A percentile compares a stretch with the other conserved stretches of the same genome.
Conservation (phyloP, 768 basidiomycete species). For the Psilocybe cubensis region DNA sequence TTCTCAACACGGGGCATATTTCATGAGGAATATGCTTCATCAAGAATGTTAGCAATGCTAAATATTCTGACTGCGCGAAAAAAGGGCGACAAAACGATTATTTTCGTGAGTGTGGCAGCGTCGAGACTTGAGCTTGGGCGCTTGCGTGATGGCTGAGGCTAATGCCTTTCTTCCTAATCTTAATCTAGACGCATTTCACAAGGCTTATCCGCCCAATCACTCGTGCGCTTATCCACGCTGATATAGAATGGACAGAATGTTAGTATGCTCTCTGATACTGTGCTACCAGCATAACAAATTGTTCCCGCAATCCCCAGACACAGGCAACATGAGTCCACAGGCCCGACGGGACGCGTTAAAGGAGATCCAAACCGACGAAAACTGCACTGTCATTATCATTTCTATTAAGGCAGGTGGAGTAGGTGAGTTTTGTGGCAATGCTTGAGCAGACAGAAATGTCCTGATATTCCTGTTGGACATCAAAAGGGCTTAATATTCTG, state of each 20-base stretch:
- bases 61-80: conserved; percentile 1
- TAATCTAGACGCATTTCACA: conserved; percentile 17
- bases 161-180: not conserved
- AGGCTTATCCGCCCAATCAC: conserved; percentile 9
- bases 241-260: conserved; percentile 13
- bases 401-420: conserved; percentile 19
- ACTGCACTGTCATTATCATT: conserved; percentile 17
- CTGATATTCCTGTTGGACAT: not conserved
- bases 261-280: not conserved
- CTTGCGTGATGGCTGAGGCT: not conserved
- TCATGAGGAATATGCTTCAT: conserved; percentile 4
- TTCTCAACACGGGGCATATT: not conserved
- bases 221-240: conserved; percentile 1
- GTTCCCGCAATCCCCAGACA: conserved; percentile 3
- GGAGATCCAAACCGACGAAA: conserved; percentile 8
- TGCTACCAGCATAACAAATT: not conserved
- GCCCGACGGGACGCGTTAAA: conserved; percentile 7
- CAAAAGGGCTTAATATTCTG: conserved; percentile 22
- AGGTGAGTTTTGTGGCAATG: not conserved
- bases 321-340: conserved; percentile 11
- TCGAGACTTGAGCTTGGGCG: not conserved
- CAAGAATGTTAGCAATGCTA: conserved; percentile 12
- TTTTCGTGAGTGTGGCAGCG: conserved; percentile 13
- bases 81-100: conserved; percentile 17
- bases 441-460: no score